Base-by-base conservation (phyloP, 768 basidiomycete genomes). In the Panaeolus cyanescens region DNA sequence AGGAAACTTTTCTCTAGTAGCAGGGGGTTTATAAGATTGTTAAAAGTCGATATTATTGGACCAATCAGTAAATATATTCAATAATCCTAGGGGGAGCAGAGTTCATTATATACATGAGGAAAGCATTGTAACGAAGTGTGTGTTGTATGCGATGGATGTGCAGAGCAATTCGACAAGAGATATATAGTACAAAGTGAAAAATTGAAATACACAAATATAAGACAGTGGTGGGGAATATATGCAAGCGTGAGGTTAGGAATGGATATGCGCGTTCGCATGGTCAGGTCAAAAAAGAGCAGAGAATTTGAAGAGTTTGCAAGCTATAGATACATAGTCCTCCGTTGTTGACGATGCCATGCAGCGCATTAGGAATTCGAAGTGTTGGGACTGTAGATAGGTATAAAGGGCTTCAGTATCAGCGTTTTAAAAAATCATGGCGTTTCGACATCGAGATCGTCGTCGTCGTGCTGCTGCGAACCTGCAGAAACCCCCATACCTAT, bases 381-480 rank as follows among this genome's bases (percentile, higher is more conserved):
- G 56, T 12, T 28, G 30, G 45, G 45, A 28, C 45, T 22, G 45
- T 13, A 50, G 30, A 50, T 12, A n/a, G 25, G 13, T 25, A 28
- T 22, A 40, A 28, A 50, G 12, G 39, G 56, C 28, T 17, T 28
- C 34, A 39, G n/a, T n/a, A n/a, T n/a, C n/a, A n/a, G n/a, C n/a
- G n/a, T n/a, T n/a, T n/a, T n/a, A n/a, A 34, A 39, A 53, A 25
- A 61, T 68, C 58, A 70, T 34, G 64, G 65, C 15, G 68, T 68
- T 59, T 64, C 69, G 58, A 66, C 63, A 60, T 82, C 78, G 67
- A 77, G 73, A 59, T 82, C 83, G 64, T 86, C 86, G 64, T 85
- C 85, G 58, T 83, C 79, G 62, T 82, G 73, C 66, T 85, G 83
- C 70, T 85, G 85, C 31, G 75, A 70, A 34, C 74, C 71, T 19